phyloP scores from a whole-genome alignment of 768 basidiomycete species.

The Amanita inopinata region DNA sequence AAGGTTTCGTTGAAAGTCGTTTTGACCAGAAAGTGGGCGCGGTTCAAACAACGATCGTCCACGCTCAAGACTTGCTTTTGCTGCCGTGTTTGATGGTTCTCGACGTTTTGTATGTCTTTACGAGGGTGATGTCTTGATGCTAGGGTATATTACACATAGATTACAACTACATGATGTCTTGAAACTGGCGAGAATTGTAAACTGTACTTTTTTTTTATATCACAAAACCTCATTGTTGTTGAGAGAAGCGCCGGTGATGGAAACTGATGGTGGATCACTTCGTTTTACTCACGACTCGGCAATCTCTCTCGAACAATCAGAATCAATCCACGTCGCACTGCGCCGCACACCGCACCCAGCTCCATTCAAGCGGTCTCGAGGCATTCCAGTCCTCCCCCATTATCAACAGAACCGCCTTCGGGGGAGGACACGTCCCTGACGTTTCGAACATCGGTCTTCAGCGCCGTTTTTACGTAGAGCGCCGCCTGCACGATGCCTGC shows the following conservation, averaged over 20 bases:
- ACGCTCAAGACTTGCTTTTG: background rate
- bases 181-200: no score
- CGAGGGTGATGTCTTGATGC: background rate
- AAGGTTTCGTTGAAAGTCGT: background rate
- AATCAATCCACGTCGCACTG: background rate
- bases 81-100: background rate
- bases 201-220: no score
- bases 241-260: no score
- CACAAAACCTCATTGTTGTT: no score
- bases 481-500: conserved; percentile 13
- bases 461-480: conserved; percentile 2
- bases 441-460: no score
- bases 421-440: background rate
- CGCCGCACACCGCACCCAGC: no score
- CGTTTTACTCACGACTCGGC: background rate
- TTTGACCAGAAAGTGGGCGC: background rate
- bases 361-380: no score
- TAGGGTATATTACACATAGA: background rate
- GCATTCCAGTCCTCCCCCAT: background rate
- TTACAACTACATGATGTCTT: background rate
- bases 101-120: background rate
- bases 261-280: no score
- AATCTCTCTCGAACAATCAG: background rate
- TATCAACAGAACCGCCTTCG: background rate
- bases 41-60: background rate